Percentiles rank a stretch among this genome's conserved stretches.
Evolutionary conservation across 2,329 filamentous ascomycete genomes (phyloP).

Genomic region (Trichoderma atrobrunneum): DNA sequence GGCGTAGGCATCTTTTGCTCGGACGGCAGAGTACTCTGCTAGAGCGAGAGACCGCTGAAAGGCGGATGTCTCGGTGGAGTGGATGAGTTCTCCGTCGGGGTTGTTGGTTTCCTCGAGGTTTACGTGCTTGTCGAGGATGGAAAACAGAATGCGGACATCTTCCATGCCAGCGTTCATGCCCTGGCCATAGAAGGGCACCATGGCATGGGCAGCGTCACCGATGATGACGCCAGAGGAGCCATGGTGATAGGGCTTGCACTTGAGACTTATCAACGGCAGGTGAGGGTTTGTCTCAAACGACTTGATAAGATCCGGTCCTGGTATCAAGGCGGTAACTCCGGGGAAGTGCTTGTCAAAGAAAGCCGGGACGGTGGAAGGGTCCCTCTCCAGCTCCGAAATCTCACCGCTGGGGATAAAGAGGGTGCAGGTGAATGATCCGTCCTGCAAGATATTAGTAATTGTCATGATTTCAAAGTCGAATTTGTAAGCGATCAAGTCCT

Average conservation of each 20-base stretch:
- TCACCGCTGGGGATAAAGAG: conserved; percentile 76
- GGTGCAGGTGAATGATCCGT: conserved; percentile 92
- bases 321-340: conserved; percentile 72
- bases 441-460: conserved; percentile 41
- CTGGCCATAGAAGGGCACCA: conserved; percentile 98
- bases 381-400: conserved; percentile 65
- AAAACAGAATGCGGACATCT: conserved; percentile 86
- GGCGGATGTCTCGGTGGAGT: conserved; percentile 42
- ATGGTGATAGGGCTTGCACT: conserved; percentile 86
- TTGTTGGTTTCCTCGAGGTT: conserved; percentile 45
- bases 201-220: conserved; percentile 93
- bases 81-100: conserved; percentile 33
- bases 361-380: conserved; percentile 56
- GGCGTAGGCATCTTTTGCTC: conserved; percentile 75
- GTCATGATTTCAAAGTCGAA: not conserved
- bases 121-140: conserved; percentile 69
- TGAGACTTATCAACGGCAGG: conserved; percentile 88
- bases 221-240: conserved; percentile 74
- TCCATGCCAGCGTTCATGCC: conserved; percentile 97
- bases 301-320: conserved; percentile 61
- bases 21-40: conserved; percentile 68
- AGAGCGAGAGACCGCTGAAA: conserved; percentile 64
- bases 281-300: conserved; percentile 85
- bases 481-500: conserved; percentile 28
- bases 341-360: conserved; percentile 88